Evolutionary conservation across 495 filamentous ascomycete species (phyloP).

Genomic region (Lasiosphaeria miniovina): DNA sequence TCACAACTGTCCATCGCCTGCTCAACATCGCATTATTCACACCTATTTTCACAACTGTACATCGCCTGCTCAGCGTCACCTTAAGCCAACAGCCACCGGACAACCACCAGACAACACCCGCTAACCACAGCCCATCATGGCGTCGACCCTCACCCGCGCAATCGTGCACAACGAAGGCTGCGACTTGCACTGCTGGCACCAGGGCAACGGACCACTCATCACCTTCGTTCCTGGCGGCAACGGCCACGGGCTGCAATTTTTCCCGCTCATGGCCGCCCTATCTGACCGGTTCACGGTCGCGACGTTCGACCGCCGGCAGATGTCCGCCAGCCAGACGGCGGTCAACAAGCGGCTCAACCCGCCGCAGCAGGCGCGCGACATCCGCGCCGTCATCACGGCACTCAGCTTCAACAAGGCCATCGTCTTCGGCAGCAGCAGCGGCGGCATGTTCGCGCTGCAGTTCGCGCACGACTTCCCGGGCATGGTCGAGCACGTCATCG

Average conservation of each 20-base stretch:
- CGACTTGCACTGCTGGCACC: conserved; percentile 29
- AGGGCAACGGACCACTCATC: conserved; percentile 25
- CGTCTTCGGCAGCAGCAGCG: conserved; percentile 30
- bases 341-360: conserved; percentile 18
- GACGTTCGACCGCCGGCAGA: conserved; percentile 31
- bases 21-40: too few species aligned
- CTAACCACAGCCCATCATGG: neutral
- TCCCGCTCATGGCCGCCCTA: conserved; percentile 20
- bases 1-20: too few species aligned
- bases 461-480: conserved; percentile 30
- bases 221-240: conserved; percentile 30
- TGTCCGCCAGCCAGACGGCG: conserved; percentile 21
- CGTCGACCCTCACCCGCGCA: neutral
- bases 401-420: conserved; percentile 21
- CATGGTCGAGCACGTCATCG: conserved; percentile 22
- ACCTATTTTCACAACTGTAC: too few species aligned
- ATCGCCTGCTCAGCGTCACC: too few species aligned
- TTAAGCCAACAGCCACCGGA: too few species aligned
- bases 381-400: conserved; percentile 22
- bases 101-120: too few species aligned
- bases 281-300: conserved; percentile 19
- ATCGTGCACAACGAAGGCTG: conserved; percentile 27
- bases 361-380: conserved; percentile 26
- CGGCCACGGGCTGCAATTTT: conserved; percentile 28
- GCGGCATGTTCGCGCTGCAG: conserved; percentile 26